Percentiles rank a stretch among this genome's conserved stretches.
Conservation (phyloP, 768 basidiomycete species). For the Sporobolomyces roseus region DNA sequence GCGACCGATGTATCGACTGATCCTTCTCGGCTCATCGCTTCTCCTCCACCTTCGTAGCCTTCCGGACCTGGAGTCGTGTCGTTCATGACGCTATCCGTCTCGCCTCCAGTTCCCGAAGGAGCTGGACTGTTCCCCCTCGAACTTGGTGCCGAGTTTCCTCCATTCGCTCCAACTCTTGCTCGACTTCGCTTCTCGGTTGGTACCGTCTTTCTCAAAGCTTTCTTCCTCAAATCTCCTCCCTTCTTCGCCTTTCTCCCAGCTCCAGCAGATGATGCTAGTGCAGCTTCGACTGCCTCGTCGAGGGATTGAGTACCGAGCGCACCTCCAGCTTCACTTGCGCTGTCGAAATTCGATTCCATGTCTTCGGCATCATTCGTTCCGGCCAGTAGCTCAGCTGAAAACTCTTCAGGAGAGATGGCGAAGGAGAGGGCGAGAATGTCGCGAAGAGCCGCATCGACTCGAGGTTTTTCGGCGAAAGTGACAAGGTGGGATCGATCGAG, state of each 20-base stretch:
- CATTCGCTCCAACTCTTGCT: background rate
- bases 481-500: constrained; percentile 74
- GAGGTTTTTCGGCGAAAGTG: constrained; percentile 63
- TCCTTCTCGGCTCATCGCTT: constrained; percentile 8
- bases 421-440: constrained; percentile 63
- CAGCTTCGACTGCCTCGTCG: constrained; percentile 26
- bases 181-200: constrained; percentile 48
- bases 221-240: constrained; percentile 64
- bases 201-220: constrained; percentile 69
- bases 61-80: constrained; percentile 11
- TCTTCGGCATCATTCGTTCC: constrained; percentile 21
- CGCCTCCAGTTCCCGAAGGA: background rate
- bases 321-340: constrained; percentile 27
- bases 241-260: constrained; percentile 29
- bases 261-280: constrained; percentile 52
- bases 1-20: constrained; percentile 4
- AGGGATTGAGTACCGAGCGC: constrained; percentile 2
- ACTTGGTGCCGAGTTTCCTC: constrained; percentile 26
- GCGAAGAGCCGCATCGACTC: constrained; percentile 78
- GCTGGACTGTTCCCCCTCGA: constrained; percentile 29
- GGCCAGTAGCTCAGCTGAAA: constrained; percentile 21
- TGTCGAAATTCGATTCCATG: constrained; percentile 16
- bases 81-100: constrained; percentile 27
- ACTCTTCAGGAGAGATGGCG: constrained; percentile 34
- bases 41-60: constrained; percentile 8